These are phyloP conservation scores for Mucor indicus DNA, from an alignment of 371 early-diverging fungal genomes.

Conservation along the genomic window DNA sequence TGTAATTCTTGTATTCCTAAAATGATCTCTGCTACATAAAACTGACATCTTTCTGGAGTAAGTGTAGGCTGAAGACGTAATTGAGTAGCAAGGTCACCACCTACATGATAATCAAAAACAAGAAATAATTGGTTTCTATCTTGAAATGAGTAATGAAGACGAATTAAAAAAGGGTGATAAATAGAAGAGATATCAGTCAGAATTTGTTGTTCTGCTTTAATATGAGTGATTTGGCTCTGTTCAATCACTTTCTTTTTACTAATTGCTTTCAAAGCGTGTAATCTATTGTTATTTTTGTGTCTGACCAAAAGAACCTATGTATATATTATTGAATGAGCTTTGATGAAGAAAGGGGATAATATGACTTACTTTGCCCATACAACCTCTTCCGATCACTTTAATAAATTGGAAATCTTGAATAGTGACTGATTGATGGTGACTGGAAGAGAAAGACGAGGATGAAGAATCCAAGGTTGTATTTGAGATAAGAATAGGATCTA, in stretches of 20 bases:
- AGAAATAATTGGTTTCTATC: constrained; percentile 87
- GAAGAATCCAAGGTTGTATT: too few relatives aligned
- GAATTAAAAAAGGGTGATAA: constrained; percentile 92
- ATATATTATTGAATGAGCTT: not conserved
- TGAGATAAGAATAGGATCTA: too few relatives aligned
- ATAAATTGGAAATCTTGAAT: constrained; percentile 51
- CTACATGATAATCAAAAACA: constrained; percentile 94
- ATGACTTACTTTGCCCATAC: constrained; percentile 48
- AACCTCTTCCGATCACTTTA: constrained; percentile 51
- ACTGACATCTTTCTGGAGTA: constrained; percentile 42
- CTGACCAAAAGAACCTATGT: constrained; percentile 85
- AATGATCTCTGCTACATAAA: constrained; percentile 86
- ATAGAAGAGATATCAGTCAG: constrained; percentile 48
- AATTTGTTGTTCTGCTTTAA: constrained; percentile 47
- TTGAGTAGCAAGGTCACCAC: constrained; percentile 69
- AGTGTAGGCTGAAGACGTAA: constrained; percentile 32
- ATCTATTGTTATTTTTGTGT: constrained; percentile 39
- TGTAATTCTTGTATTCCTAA: constrained; percentile 89
- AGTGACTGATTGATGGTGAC: constrained; percentile 8
- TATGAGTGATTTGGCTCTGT: constrained; percentile 84
- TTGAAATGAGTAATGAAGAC: constrained; percentile 92
- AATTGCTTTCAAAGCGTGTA: constrained; percentile 94
- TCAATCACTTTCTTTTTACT: constrained; percentile 90
- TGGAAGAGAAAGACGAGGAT: too few relatives aligned
- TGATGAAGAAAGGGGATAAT: too few relatives aligned